Base-by-base conservation (phyloP, 352 stramenopile species). In the Phytophthora capsici region DNA sequence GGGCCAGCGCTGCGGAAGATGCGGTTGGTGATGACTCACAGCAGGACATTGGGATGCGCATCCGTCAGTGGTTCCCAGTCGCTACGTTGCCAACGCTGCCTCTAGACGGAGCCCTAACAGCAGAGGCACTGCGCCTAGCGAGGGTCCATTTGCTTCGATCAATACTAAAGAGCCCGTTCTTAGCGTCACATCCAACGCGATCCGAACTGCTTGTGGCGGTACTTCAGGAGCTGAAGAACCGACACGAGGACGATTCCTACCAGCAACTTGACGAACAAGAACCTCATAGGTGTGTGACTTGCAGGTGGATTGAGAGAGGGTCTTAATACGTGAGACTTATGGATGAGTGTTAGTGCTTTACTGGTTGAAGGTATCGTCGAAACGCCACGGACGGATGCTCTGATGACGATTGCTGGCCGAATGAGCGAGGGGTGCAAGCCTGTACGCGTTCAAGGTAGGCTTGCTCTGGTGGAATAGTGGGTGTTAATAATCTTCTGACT, bases 151-250 rank as follows among this genome's bases (percentile, higher is more conserved):
- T 87, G 30, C 54, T 80, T 45, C 62, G 57, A 9, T 76, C 78
- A n/a, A 69, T 85, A 44, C 49, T 85, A n/a, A 69, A 84, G 55
- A 88, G 79, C 57, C 69, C 74, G n/a, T 88, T 77, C 47, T 45
- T 88, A 28, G 22, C 61, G n/a, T 66, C 71, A 7, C 75, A 84
- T 32, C 77, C 79, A 16, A 77, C 77, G 4, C 73, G 71, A 10
- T 84, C 73, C 2, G 68, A 84, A 63, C 37, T 87, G 28, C 22
- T 82, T 17, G 32, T 66, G 22, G 56, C 63, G 10, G 67, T 80
- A 14, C 52, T 87, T 5, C 49, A 73, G 2, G 52, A 82, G 40
- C 59, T 70, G 9, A 58, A 55, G 14, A 56, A 37, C 17, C 55
- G 66, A 38, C 50, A 61, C 6, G 25, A 57, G 25, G 43, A 37